Evolutionary conservation across 345 rosid species (phyloP), one percentile per base, ranked within the genome.

Genomic region (Populus deltoides): DNA sequence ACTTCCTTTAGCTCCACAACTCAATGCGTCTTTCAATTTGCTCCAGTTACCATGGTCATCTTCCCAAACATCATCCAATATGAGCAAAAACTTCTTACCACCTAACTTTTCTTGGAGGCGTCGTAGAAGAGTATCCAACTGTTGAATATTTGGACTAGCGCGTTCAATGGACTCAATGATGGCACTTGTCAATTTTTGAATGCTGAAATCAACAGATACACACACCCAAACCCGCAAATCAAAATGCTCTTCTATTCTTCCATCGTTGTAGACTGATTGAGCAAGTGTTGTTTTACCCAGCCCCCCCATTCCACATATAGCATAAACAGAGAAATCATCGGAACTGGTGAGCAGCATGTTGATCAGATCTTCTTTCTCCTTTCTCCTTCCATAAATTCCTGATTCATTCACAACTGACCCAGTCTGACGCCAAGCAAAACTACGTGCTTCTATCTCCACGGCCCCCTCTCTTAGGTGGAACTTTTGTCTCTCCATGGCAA

Each of bases 1-100:
- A 38, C 79, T 68, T 1, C 73, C 79, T 25, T 24, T n/a, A 1
- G 67, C 73, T 43, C 77, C 77, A 17, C 29, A 35, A 17, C 73
- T 36, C 8, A 68, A 2, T 8, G 22, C 33, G 3, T 33, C 47
- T 0, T 25, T 51, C 17, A 55, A 27, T 25, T 9, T 31, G 16
- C 17, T 2, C 79, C 79, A 76, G 25, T 68, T 68, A 35, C 35
- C 41, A 25, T 5, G 5, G 8, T 49, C 2, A 24, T 67, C 70
- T 6, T 68, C 67, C 79, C 73, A 35, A 9, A 76, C 66, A 25
- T 68, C 73, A 76, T 68, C 78, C 35, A 66, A 10, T 1, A 75
- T 24, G 7, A 75, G 72, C 35, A 75, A 41, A 12, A 66, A 75
- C 35, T 15, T 75, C 25, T 12, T 66, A 13, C 66, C 51, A 33